Evolutionary conservation across 768 basidiomycete species (phyloP).

Genomic region (Tulasnella sp.): DNA sequence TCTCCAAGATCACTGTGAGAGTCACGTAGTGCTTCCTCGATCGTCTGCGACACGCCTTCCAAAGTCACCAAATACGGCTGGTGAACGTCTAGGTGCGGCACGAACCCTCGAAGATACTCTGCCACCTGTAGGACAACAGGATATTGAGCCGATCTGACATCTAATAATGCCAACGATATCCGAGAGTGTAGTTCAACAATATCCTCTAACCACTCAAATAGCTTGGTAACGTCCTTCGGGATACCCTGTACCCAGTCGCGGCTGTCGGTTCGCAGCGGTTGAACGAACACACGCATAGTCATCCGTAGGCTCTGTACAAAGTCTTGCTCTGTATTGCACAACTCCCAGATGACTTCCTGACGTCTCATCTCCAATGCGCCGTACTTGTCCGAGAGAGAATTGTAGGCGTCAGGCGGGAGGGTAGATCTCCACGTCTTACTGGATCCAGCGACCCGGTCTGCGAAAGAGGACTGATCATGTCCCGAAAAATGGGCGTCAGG

Average conservation of each 20-base stretch:
- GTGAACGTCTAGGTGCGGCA: conserved; percentile 66
- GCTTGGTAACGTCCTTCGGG: conserved; percentile 52
- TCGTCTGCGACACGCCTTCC: conserved; percentile 44
- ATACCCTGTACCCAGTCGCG: conserved; percentile 74
- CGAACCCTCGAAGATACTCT: conserved; percentile 46
- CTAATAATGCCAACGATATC: conserved; percentile 41
- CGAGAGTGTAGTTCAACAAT: conserved; percentile 67
- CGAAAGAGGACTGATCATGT: neutral
- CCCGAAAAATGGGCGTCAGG: neutral
- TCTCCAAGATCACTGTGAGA: conserved; percentile 68
- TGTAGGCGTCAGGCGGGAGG: conserved; percentile 28
- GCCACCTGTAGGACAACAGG: conserved; percentile 46
- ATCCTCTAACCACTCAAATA: conserved; percentile 85
- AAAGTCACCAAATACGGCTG: conserved; percentile 77
- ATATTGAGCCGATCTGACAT: conserved; percentile 33
- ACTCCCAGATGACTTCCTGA: conserved; percentile 57
- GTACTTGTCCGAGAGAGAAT: conserved; percentile 31
- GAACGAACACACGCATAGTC: conserved; percentile 62
- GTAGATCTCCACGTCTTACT: conserved; percentile 29
- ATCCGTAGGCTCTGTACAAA: conserved; percentile 58
- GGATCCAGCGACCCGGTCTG: neutral
- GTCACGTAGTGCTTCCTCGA: conserved; percentile 41
- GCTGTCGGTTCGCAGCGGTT: conserved; percentile 63
- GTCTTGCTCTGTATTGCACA: conserved; percentile 54
- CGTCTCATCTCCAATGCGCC: conserved; percentile 47